phyloP scores from a whole-genome alignment of 2,329 filamentous ascomycete species.

The Fusarium chlamydosporum region DNA sequence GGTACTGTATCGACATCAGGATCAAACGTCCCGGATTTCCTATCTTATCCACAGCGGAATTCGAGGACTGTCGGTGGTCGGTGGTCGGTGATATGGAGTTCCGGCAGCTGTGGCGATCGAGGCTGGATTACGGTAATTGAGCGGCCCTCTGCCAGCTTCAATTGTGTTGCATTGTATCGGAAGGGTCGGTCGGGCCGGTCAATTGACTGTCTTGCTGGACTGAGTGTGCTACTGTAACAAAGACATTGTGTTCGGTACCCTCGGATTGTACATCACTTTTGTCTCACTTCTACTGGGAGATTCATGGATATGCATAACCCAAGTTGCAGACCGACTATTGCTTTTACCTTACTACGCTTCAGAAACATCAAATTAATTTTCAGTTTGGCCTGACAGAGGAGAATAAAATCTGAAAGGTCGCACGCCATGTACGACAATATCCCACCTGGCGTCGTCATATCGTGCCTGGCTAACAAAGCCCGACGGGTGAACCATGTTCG shows the following conservation, averaged over 20 bases:
- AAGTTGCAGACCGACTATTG: constrained; percentile 4
- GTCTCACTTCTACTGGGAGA: constrained; percentile 7
- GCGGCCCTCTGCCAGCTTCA: constrained; percentile 24
- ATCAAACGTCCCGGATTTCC: constrained; percentile 8
- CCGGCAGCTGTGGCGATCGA: constrained; percentile 26
- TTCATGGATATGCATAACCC: not conserved
- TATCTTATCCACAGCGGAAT: constrained; percentile 26
- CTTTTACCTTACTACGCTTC: not conserved
- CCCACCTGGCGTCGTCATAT: constrained; percentile 31
- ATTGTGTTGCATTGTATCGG: constrained; percentile 2
- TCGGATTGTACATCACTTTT: constrained; percentile 15
- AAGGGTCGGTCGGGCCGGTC: constrained; percentile 24
- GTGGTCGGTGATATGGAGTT: constrained; percentile 26
- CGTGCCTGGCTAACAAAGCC: constrained; percentile 32
- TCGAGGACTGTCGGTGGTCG: constrained; percentile 29
- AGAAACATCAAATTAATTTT: not conserved
- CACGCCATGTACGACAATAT: constrained; percentile 21
- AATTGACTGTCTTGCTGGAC: not conserved
- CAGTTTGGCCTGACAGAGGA: not conserved
- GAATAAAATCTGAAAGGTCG: constrained; percentile 2
- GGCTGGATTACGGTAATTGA: constrained; percentile 1
- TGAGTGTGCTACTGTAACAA: constrained; percentile 1
- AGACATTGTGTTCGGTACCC: not conserved
- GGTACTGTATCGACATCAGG: constrained; percentile 12
- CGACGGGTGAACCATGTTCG: constrained; percentile 8